A percentile compares a stretch with the other conserved stretches of the same genome.
Conservation (phyloP, 257 asterid species). For the Rehmannia glutinosa region DNA sequence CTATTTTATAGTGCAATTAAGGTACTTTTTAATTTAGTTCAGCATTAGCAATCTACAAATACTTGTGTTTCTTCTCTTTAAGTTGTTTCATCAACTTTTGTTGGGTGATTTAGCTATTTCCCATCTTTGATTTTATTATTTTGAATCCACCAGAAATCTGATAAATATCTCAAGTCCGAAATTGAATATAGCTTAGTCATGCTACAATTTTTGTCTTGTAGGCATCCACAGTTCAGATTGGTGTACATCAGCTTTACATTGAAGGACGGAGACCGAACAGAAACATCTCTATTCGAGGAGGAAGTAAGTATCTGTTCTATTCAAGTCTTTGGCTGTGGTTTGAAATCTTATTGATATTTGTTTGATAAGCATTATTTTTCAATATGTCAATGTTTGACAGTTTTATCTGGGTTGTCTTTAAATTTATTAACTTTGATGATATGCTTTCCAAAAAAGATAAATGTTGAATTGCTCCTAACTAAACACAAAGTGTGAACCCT, state of each 20-base stretch:
- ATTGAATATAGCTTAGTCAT: neutral
- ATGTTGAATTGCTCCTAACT: no score
- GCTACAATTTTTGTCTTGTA: constrained; percentile 21
- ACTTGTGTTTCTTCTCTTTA: neutral
- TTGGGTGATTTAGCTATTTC: no score
- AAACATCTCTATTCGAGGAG: constrained; percentile 45
- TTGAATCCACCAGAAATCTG: neutral
- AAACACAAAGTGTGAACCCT: no score
- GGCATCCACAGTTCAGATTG: constrained; percentile 73
- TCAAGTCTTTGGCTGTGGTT: neutral
- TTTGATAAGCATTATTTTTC: no score
- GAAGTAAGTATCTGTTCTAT: constrained; percentile 48
- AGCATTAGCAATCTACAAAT: neutral
- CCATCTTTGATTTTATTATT: no score
- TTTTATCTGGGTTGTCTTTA: no score
- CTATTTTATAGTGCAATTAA: no score
- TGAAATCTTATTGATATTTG: neutral
- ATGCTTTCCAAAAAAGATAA: no score
- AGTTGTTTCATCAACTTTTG: no score
- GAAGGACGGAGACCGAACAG: constrained; percentile 85
- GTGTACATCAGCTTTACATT: constrained; percentile 60
- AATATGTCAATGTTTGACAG: no score
- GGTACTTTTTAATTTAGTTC: no score
- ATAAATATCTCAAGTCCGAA: neutral
- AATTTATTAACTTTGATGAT: no score